Conservation (phyloP, 1,284 basidiomycete species). For the Earliella scabrosa region DNA sequence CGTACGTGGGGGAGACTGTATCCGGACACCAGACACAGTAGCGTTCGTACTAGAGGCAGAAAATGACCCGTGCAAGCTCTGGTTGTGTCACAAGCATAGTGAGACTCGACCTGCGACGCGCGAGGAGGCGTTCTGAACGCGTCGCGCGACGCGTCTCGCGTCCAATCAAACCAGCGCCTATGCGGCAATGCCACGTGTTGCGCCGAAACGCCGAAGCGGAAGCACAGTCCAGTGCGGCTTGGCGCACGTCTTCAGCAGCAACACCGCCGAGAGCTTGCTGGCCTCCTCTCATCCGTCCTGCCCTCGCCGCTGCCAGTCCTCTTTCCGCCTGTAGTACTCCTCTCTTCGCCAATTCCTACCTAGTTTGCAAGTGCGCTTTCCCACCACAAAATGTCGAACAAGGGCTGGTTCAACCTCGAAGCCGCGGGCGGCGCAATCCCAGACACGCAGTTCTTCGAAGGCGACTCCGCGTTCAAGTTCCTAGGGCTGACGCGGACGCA, state of each 20-base stretch:
- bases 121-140: too few species aligned
- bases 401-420: constrained; percentile 77
- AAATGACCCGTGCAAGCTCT: too few species aligned
- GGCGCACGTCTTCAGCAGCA: constrained; percentile 18
- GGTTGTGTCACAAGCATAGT: too few species aligned
- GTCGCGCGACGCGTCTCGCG: too few species aligned
- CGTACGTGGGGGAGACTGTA: too few species aligned
- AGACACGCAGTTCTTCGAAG: constrained; percentile 79
- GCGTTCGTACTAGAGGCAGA: too few species aligned
- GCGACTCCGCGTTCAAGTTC: constrained; percentile 82
- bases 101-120: too few species aligned
- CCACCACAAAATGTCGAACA: constrained; percentile 18
- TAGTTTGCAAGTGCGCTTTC: neutral
- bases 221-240: constrained; percentile 1
- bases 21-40: too few species aligned
- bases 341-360: neutral
- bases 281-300: constrained; percentile 11
- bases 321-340: neutral
- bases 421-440: constrained; percentile 59
- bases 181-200: too few species aligned
- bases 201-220: too few species aligned
- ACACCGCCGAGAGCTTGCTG: constrained; percentile 22
- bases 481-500: constrained; percentile 80
- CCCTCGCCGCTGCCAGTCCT: neutral
- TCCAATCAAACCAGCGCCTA: too few species aligned